phyloP scores from a whole-genome alignment of 2,329 filamentous ascomycete species.

The Moelleriella libera region DNA sequence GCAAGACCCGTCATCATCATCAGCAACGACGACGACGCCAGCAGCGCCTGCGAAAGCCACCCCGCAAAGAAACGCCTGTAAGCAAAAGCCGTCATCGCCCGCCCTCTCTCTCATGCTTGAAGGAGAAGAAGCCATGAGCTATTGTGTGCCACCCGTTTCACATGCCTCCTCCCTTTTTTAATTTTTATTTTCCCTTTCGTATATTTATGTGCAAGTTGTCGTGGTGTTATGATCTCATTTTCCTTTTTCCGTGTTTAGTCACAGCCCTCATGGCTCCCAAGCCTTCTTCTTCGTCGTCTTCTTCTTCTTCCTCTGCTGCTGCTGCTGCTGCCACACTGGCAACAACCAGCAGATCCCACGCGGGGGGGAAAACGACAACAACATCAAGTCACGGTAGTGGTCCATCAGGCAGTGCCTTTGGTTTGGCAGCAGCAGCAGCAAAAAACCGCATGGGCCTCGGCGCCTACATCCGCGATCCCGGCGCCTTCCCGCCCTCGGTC shows the following conservation, averaged over 20 bases:
- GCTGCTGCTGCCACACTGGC: too few species aligned
- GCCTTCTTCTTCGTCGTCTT: neutral
- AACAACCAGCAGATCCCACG: conserved; percentile 6
- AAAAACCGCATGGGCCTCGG: conserved; percentile 47
- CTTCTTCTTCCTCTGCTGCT: too few species aligned
- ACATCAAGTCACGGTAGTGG: too few species aligned
- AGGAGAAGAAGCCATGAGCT: too few species aligned
- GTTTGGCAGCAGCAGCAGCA: too few species aligned
- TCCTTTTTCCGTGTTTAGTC: conserved; percentile 9
- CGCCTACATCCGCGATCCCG: conserved; percentile 50
- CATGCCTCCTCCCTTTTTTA: too few species aligned
- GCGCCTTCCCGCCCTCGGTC: conserved; percentile 41
- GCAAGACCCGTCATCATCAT: conserved; percentile 13
- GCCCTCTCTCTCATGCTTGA: neutral
- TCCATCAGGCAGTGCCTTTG: too few species aligned
- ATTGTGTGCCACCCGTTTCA: too few species aligned
- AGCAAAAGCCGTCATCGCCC: neutral
- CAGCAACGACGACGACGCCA: neutral
- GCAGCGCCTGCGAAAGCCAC: neutral
- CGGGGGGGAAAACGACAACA: too few species aligned
- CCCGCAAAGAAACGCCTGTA: conserved; percentile 27
- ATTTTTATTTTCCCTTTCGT: too few species aligned
- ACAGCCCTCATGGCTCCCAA: conserved; percentile 22
- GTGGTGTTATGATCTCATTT: too few species aligned
- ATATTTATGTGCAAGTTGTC: too few species aligned